Conservation (phyloP, 345 rosid species). For the Arabidopsis suecica region DNA sequence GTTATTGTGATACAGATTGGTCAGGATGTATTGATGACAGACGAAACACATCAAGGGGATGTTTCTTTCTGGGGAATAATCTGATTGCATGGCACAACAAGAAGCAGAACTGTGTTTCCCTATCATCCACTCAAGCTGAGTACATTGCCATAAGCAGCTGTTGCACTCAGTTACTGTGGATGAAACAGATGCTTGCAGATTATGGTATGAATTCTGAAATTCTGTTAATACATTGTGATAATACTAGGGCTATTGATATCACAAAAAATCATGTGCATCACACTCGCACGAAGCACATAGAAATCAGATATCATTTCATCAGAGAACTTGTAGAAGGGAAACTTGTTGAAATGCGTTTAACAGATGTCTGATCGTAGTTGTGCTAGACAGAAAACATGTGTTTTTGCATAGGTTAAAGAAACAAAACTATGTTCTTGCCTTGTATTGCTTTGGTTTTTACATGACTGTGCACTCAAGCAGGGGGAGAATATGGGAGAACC, state of each 20-base stretch:
- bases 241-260: neutral
- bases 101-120: fast-evolving
- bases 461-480: too few relatives aligned
- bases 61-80: neutral
- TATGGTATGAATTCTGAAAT: neutral
- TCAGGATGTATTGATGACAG: too few relatives aligned
- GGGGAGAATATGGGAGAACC: too few relatives aligned
- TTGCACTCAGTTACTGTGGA: neutral
- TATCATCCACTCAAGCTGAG: neutral
- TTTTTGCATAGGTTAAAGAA: too few relatives aligned
- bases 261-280: neutral
- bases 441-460: too few relatives aligned
- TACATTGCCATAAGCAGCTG: neutral
- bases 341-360: neutral
- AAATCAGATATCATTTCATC: neutral
- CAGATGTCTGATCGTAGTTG: too few relatives aligned
- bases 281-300: neutral
- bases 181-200: neutral
- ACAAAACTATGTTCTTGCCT: too few relatives aligned
- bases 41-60: too few relatives aligned
- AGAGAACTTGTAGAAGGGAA: neutral
- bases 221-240: neutral
- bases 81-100: neutral
- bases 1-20: neutral
- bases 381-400: too few relatives aligned